phyloP scores from a whole-genome alignment of 169 alveolate species.

The Plasmodium billcollinsi region DNA sequence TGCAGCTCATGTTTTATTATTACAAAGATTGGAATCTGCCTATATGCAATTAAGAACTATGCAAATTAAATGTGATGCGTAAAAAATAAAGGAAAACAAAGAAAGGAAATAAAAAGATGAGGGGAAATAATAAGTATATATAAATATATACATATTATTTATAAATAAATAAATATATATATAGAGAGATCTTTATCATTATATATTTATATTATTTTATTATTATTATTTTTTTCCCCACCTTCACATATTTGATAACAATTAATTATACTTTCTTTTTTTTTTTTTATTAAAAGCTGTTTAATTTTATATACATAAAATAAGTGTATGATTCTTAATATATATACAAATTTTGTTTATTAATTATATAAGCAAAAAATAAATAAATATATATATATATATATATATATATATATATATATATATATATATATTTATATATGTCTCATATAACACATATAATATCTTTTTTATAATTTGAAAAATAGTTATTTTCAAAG shows the following conservation, averaged over 20 bases:
- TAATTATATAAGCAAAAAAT: neutral
- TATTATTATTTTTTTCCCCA: too few relatives aligned
- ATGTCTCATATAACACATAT: too few relatives aligned
- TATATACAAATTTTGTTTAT: neutral
- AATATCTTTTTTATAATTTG: too few relatives aligned
- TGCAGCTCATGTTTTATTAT: slow-evolving; percentile 75
- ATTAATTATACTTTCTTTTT: too few relatives aligned
- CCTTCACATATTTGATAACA: too few relatives aligned
- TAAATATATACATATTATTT: neutral
- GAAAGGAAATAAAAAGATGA: neutral
- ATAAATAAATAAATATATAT: too few relatives aligned
- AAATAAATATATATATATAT: too few relatives aligned
- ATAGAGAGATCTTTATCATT: neutral
- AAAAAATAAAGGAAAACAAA: neutral
- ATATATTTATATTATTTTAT: neutral
- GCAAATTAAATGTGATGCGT: slow-evolving; percentile 52
- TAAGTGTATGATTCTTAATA: neutral
- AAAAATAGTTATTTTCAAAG: too few relatives aligned
- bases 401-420: too few relatives aligned
- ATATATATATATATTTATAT: too few relatives aligned
- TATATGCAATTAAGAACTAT: slow-evolving; percentile 59
- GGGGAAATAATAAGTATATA: neutral
- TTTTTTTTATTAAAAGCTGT: too few relatives aligned
- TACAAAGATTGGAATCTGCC: slow-evolving; percentile 61
- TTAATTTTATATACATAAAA: too few relatives aligned